Conservation (phyloP, 768 basidiomycete species). For the Mrakia frigida region DNA sequence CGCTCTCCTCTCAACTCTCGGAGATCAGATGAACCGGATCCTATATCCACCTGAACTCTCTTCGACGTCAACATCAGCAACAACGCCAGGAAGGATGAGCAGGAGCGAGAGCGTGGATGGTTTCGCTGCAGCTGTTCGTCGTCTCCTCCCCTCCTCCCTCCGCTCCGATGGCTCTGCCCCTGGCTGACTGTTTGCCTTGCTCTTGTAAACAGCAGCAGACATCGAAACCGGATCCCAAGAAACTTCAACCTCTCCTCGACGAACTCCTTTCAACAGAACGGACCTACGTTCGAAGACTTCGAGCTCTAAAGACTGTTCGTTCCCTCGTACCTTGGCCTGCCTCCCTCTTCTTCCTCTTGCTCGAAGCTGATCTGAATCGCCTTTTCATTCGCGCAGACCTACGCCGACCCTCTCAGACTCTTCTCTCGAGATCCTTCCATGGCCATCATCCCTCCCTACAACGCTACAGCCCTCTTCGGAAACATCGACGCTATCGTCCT, state of each 20-base stretch:
- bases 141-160: conserved; percentile 22
- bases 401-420: conserved; percentile 81
- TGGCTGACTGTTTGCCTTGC: conserved; percentile 27
- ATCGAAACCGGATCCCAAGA: conserved; percentile 58
- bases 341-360: neutral
- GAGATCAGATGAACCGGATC: conserved; percentile 6
- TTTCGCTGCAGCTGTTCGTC: neutral
- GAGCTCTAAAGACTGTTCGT: conserved; percentile 62
- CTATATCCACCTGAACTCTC: conserved; percentile 8
- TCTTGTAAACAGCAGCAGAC: conserved; percentile 25
- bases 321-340: neutral
- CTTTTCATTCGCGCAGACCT: conserved; percentile 50
- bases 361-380: neutral
- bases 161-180: conserved; percentile 32
- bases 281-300: conserved; percentile 77
- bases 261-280: conserved; percentile 86
- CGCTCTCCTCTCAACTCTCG: neutral
- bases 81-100: conserved; percentile 7
- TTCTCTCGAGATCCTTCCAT: conserved; percentile 81
- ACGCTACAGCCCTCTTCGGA: conserved; percentile 88
- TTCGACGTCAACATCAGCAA: neutral
- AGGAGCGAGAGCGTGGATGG: conserved; percentile 5
- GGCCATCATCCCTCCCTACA: conserved; percentile 78
- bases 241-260: conserved; percentile 65
- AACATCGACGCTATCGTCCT: conserved; percentile 85